phyloP scores from a whole-genome alignment of 768 basidiomycete species.

The Tylopilus balloui region DNA sequence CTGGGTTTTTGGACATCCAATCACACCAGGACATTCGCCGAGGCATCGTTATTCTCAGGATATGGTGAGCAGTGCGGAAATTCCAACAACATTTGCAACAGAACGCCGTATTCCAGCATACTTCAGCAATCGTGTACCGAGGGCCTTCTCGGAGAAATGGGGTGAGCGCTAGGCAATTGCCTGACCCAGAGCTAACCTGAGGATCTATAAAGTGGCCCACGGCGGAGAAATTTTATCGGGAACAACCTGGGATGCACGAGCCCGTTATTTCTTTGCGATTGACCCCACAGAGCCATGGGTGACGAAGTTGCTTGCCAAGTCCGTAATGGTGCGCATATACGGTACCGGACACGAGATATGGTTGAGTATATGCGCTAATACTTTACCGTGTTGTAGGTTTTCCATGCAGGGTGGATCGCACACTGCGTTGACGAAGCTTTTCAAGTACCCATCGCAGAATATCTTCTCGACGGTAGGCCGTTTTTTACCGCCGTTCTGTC shows the following conservation, averaged over 20 bases:
- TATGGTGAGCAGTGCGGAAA: slow-evolving; percentile 14
- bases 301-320: slow-evolving; percentile 23
- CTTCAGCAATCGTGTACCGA: slow-evolving; percentile 27
- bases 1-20: neutral
- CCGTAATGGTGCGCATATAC: slow-evolving; percentile 25
- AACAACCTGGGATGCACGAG: slow-evolving; percentile 8
- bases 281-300: slow-evolving; percentile 28
- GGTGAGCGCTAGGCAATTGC: slow-evolving; percentile 9
- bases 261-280: slow-evolving; percentile 30
- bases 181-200: neutral
- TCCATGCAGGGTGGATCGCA: slow-evolving; percentile 30
- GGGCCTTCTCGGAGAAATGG: slow-evolving; percentile 20
- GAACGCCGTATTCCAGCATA: slow-evolving; percentile 18
- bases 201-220: slow-evolving; percentile 15
- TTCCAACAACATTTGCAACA: neutral
- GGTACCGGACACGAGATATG: neutral
- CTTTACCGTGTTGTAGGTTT: slow-evolving; percentile 15
- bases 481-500: neutral
- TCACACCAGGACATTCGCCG: neutral
- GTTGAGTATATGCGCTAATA: slow-evolving; percentile 10
- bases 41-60: slow-evolving; percentile 18
- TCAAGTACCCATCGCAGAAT: slow-evolving; percentile 23
- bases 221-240: slow-evolving; percentile 21
- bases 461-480: slow-evolving; percentile 30
- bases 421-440: slow-evolving; percentile 28